These are phyloP conservation scores for Porosira glacialis DNA, from an alignment of 352 stramenopile species.

Conservation along the genomic window DNA sequence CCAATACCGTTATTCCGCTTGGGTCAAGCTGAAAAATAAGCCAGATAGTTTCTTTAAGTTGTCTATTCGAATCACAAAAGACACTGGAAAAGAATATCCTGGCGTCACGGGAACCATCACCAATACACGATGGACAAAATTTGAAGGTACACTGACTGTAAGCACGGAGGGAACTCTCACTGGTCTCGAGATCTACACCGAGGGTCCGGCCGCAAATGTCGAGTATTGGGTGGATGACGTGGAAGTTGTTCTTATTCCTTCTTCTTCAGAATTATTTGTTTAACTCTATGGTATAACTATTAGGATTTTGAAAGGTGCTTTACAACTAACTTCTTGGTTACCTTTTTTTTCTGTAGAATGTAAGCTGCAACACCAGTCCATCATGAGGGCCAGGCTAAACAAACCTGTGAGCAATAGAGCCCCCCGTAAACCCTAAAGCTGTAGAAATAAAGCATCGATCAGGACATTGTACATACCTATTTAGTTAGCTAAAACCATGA, in stretches of 20 bases:
- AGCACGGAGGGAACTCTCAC: constrained; percentile 12
- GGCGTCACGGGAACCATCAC: constrained; percentile 13
- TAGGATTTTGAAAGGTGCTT: too few species aligned
- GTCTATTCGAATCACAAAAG: constrained; percentile 19
- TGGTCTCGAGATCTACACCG: constrained; percentile 7
- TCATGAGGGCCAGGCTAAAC: too few species aligned
- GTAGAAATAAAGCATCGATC: too few species aligned
- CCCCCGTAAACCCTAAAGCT: too few species aligned
- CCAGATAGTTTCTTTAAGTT: constrained; percentile 7
- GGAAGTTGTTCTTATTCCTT: constrained; percentile 1
- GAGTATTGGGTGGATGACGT: constrained; percentile 12
- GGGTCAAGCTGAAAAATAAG: constrained; percentile 24
- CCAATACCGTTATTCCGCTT: constrained; percentile 25
- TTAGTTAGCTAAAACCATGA: too few species aligned
- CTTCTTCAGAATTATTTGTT: too few species aligned
- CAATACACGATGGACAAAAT: constrained; percentile 19
- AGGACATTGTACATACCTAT: too few species aligned
- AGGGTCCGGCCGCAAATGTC: constrained; percentile 15
- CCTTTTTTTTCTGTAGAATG: too few species aligned
- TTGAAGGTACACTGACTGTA: constrained; percentile 17
- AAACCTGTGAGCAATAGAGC: too few species aligned
- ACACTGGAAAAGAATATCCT: constrained; percentile 8
- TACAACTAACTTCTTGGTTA: too few species aligned
- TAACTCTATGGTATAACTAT: too few species aligned
- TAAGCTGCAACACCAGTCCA: too few species aligned